phyloP scores from a whole-genome alignment of 495 filamentous ascomycete genomes.

The Penicillium fimorum region DNA sequence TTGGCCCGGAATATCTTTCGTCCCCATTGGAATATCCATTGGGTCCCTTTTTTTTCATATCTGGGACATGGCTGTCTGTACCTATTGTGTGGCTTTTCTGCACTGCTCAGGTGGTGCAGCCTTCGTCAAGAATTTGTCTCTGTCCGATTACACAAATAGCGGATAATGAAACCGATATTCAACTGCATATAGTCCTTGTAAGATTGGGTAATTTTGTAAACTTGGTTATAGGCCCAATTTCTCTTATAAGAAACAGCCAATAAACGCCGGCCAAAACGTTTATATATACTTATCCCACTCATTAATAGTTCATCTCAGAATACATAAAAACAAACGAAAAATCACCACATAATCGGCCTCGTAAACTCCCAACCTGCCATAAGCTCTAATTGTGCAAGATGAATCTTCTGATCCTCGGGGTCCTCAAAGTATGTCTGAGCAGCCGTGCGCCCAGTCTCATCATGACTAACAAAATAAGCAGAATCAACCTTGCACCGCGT shows the following conservation, averaged over 20 bases:
- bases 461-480: conserved; percentile 32
- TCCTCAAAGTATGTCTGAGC: conserved; percentile 15
- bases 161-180: conserved; percentile 4
- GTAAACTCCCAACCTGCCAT: conserved; percentile 10
- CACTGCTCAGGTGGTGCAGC: conserved; percentile 6
- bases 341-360: not conserved
- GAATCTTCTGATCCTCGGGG: conserved; percentile 15
- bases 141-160: conserved; percentile 7
- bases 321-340: too few species aligned
- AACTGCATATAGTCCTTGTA: not conserved
- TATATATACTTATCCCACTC: too few species aligned
- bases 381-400: conserved; percentile 12
- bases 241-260: not conserved
- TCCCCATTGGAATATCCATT: conserved; percentile 28
- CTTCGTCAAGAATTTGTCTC: conserved; percentile 8
- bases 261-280: too few species aligned
- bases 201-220: not conserved
- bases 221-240: not conserved
- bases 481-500: conserved; percentile 33
- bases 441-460: conserved; percentile 13
- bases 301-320: too few species aligned
- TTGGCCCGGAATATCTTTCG: conserved; percentile 21
- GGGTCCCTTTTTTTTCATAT: conserved; percentile 19
- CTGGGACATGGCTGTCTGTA: conserved; percentile 14
- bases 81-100: conserved; percentile 19